Evolutionary conservation across 352 stramenopile species (phyloP).

Genomic region (Pythium sp.): DNA sequence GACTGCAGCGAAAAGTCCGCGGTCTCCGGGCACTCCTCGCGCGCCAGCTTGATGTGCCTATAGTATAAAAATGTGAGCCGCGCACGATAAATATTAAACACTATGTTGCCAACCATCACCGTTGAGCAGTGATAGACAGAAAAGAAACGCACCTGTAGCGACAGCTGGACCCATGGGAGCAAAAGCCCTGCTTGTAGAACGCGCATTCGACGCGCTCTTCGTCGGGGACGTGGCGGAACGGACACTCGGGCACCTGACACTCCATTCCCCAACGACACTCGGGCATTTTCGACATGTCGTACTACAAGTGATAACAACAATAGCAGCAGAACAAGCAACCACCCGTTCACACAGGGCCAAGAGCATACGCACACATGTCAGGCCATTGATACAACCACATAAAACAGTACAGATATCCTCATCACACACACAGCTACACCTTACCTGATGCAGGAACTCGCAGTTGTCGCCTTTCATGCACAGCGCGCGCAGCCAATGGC

Average conservation of each 20-base stretch:
- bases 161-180: slow-evolving; percentile 95
- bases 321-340: neutral
- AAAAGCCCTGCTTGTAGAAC: slow-evolving; percentile 98
- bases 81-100: neutral
- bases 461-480: slow-evolving; percentile 98
- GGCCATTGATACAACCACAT: neutral
- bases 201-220: slow-evolving; percentile 96
- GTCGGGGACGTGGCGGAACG: slow-evolving; percentile 95
- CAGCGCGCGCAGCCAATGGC: slow-evolving; percentile 96
- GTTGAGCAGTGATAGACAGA: neutral
- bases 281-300: slow-evolving; percentile 97
- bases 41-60: slow-evolving; percentile 91
- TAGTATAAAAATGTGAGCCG: neutral
- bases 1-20: slow-evolving; percentile 94
- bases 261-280: slow-evolving; percentile 96
- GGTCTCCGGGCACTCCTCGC: slow-evolving; percentile 91
- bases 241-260: slow-evolving; percentile 96
- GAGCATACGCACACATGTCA: neutral
- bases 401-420: neutral
- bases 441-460: slow-evolving; percentile 92
- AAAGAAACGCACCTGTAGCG: slow-evolving; percentile 67
- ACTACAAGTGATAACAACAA: slow-evolving; percentile 39
- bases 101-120: neutral
- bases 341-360: slow-evolving; percentile 6
- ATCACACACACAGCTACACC: neutral